Conservation (phyloP, 257 asterid genomes). For the Nicotiana sylvestris region DNA sequence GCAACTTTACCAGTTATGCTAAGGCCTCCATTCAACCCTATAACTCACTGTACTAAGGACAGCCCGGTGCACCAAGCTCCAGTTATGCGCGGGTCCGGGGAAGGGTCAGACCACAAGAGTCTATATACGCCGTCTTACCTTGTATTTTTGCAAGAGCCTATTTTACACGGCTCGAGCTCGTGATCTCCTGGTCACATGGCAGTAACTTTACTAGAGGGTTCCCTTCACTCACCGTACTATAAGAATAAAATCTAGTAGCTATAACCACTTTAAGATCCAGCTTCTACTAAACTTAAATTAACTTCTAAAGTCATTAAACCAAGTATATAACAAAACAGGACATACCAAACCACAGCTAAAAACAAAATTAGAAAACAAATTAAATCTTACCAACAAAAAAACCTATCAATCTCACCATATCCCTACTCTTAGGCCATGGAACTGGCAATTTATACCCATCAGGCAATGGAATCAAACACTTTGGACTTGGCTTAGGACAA, state of each 20-base stretch:
- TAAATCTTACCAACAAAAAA: conserved; percentile 52
- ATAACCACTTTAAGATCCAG: neutral
- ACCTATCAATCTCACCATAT: conserved; percentile 84
- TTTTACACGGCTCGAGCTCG: no score
- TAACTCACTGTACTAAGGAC: no score
- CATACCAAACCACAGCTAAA: neutral
- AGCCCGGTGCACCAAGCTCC: no score
- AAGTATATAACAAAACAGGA: neutral
- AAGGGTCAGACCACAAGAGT: no score
- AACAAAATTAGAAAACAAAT: conserved; percentile 14
- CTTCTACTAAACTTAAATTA: neutral
- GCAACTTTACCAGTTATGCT: no score
- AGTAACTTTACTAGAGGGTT: no score
- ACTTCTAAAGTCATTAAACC: neutral
- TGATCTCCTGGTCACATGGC: no score
- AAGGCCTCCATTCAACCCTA: no score
- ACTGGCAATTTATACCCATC: conserved; percentile 67
- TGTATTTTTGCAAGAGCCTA: no score
- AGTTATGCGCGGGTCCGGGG: no score
- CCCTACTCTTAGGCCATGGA: conserved; percentile 97
- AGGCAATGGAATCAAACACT: conserved; percentile 86
- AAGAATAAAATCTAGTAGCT: neutral
- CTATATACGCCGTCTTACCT: no score
- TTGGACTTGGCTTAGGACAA: conserved; percentile 62
- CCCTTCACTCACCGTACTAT: neutral